Conservation (phyloP, 2,329 filamentous ascomycete genomes). For the Aspergillus ruber region DNA sequence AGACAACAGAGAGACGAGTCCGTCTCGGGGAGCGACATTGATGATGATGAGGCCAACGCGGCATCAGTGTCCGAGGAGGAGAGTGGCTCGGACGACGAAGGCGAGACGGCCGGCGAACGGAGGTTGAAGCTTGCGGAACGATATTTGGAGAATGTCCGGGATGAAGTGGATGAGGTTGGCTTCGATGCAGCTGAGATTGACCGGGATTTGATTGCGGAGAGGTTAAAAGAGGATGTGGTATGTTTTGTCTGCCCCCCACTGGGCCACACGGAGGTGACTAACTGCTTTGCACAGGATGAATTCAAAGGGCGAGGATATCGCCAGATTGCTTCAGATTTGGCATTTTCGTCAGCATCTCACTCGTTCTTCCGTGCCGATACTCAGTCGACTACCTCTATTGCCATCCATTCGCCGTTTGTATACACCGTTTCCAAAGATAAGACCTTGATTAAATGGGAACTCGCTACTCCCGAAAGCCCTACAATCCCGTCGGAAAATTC, state of each 20-base stretch:
- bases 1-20: conserved; percentile 60
- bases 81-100: conserved; percentile 61
- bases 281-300: conserved; percentile 53
- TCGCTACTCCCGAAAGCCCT: conserved; percentile 47
- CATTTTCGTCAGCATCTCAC: conserved; percentile 61
- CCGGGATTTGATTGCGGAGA: conserved; percentile 81
- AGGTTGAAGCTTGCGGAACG: conserved; percentile 80
- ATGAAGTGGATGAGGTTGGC: conserved; percentile 73
- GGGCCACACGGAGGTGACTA: background rate
- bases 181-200: conserved; percentile 95
- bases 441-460: conserved; percentile 80
- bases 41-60: conserved; percentile 53
- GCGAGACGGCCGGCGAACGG: conserved; percentile 84
- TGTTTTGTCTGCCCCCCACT: conserved; percentile 13
- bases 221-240: conserved; percentile 81
- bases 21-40: conserved; percentile 78
- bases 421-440: conserved; percentile 88
- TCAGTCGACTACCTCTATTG: conserved; percentile 70
- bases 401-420: conserved; percentile 68
- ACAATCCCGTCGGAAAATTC: conserved; percentile 47
- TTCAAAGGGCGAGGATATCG: conserved; percentile 85
- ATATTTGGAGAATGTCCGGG: conserved; percentile 83
- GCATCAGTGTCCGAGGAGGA: conserved; percentile 42
- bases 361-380: conserved; percentile 74
- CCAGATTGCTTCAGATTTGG: conserved; percentile 65